Base-by-base conservation (phyloP, 257 asterid genomes). In the Agastache rugosa region DNA sequence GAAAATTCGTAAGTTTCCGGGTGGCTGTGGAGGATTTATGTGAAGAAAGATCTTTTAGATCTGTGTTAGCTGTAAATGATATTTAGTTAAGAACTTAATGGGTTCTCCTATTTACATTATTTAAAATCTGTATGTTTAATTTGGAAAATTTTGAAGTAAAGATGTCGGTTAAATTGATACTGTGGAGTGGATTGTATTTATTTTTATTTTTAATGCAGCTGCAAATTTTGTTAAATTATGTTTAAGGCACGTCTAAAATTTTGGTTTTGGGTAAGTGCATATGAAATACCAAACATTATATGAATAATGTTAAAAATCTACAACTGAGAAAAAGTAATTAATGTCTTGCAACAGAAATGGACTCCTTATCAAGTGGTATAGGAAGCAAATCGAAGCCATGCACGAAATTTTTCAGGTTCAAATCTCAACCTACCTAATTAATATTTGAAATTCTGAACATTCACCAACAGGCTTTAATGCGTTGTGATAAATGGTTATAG, bases 371-470 rank as follows among this genome's bases (percentile, higher is more conserved):
- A 85, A 83, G 95, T 93, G 98, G 97, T 87, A 84, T 89, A 91
- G 98, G 98, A 84, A 93, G 96, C 96, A 93, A 93, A 93, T 86
- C 91, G 86, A 93, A 93, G 98, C 97, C 98, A 76, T 93, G 98
- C 96, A 93, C 95, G 91, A 93, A 93, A 96, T 91, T 88, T 90
- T 93, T 89, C 98, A 93, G 98, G 98, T 93, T 89, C 85, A 83
- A 82, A 85, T 93, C 96, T 89, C 84, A 78, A 84, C 87, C 82
- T 82, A 80, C 84, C 83, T 74, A 86, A 90, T 83, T 67, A 65
- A 58, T 75, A 78, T 60, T 66, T 50, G 53, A 67, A 69, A 75
- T 74, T 74, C 61, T 66, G 10, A 62, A 71, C 76, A 72, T 55
- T 53, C 53, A 67, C 65, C 27, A 54, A 69, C 77, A 44, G 20